Base-by-base conservation (phyloP, 2,329 filamentous ascomycete genomes). In the Periconia sp. region DNA sequence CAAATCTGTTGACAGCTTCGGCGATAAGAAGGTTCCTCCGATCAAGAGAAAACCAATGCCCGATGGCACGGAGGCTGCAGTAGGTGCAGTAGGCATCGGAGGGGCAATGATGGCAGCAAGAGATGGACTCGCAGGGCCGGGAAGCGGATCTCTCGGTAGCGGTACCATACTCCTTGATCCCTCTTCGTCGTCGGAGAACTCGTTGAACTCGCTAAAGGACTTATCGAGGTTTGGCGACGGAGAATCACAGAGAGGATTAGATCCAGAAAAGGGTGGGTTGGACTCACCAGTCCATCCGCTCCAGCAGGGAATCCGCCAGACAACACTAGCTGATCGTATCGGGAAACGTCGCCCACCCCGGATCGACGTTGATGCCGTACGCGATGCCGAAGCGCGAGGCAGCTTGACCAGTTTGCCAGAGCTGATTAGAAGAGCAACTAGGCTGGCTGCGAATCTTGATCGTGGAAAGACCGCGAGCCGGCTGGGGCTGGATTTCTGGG, bases 351-450 rank as follows among this genome's bases (percentile, higher is more conserved):
- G 75, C 44, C 92, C 92, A 22, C 88, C 89, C 3, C 83, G 82
- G 24, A 74, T 96, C 4, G 85, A 96, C 62, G 86, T 96, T 17
- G 86, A 92, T 61, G 88, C 88, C 4, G 88, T 95, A 3, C 82
- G 84, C 52, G 84, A 87, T 37, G 88, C 89, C 12, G 90, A 96
- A 68, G 83, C 87, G 1, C 83, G 94, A 61, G 92, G 90, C 4
- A 96, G 92, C 65, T 77, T 96, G 51, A 97, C 94, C 1, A 96
- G 92, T 70, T 75, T 99, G 46, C 88, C 92, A 0, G 94, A 97
- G 66, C 75, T 99, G 47, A 97, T 99, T 55, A 81, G 84, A 60
- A 83, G 94, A 56, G 94, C 94, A 9, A 97, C 92, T 0, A 84
- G 84, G 53, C 75, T 97, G 25, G 92, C 92, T 12, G 83, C 89